Base-by-base conservation (phyloP, 1,139 yeast species). In the Blastobotrys indianensis region DNA sequence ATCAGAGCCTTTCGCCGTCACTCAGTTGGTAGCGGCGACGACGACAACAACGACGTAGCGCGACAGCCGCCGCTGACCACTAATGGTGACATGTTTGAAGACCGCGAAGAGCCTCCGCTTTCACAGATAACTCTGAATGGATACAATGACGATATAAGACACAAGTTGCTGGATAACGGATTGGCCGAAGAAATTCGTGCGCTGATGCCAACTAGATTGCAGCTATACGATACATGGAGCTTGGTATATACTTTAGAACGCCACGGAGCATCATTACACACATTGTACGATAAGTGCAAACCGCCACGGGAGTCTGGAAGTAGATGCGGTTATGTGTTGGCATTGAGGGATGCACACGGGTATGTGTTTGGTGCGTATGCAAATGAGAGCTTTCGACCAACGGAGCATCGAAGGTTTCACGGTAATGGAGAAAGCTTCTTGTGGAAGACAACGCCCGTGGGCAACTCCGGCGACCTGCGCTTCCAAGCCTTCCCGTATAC, bases 401-500 rank as follows among this genome's bases (percentile, higher is more conserved):
- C 81, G 55, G 80, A 79, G 42, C 48, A 58, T 13, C 76, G 77
- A 58, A 72, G 88, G 48, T 92, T 82, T 65, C 85, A 82, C 57
- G 98, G 98, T 1, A 90, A 88, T 64, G 97, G 97, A 1, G 97
- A 92, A 63, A 87, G 97, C 59, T 88, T 90, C 58, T 72, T 92
- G 32, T 92, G 97, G 97, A 85, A 84, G 57, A 61, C 50, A 7
- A 37, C 37, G 30, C 41, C 40, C 10, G 23, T 41, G 11, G 42
- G 39, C 29, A 37, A 36, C 17, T 42, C 37, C 12, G 48, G 37
- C 8, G 47, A 46, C 10, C 48, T 49, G 17, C 48, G 54, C 32
- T 79, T 90, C 62, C 79, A 81, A 63, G 97, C 94, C 0, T 92
- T 79, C 62, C 87, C 90, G 47, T 86, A 84, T 64, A 87, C 97